A percentile compares a stretch with the other conserved stretches of the same genome.
Evolutionary conservation across 768 basidiomycete species (phyloP).

Genomic region (Filobasidium floriforme): DNA sequence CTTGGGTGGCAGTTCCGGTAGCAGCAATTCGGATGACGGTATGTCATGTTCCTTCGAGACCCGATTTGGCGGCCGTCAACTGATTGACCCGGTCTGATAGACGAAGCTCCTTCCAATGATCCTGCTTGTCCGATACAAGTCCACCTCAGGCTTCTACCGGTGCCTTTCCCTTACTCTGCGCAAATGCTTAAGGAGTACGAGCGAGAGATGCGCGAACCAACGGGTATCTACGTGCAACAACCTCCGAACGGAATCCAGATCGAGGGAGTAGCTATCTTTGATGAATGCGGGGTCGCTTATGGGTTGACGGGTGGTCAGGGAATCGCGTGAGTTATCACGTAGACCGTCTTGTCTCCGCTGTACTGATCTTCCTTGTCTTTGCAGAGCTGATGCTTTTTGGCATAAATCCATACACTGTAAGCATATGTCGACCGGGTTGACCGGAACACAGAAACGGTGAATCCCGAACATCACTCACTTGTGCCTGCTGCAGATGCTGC

Average conservation of each 20-base stretch:
- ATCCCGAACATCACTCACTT: slow-evolving; percentile 39
- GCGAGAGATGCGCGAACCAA: slow-evolving; percentile 33
- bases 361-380: not conserved
- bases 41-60: not conserved
- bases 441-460: not conserved
- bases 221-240: slow-evolving; percentile 29
- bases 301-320: slow-evolving; percentile 62
- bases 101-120: not conserved
- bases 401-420: slow-evolving; percentile 61
- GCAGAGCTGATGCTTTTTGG: slow-evolving; percentile 54
- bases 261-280: slow-evolving; percentile 64
- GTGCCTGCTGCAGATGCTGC: slow-evolving; percentile 19
- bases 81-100: not conserved
- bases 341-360: slow-evolving; percentile 36
- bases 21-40: slow-evolving; percentile 2
- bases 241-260: slow-evolving; percentile 36
- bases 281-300: slow-evolving; percentile 69
- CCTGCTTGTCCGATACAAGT: slow-evolving; percentile 33
- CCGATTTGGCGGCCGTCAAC: not conserved
- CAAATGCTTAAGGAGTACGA: slow-evolving; percentile 33
- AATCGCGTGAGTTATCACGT: slow-evolving; percentile 52
- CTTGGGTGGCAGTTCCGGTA: slow-evolving; percentile 6
- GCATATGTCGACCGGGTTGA: slow-evolving; percentile 19
- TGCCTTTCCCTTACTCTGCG: slow-evolving; percentile 25
- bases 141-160: slow-evolving; percentile 33